Evolutionary conservation across 768 basidiomycete genomes (phyloP).

Genomic region (Agaricus subrufescens): DNA sequence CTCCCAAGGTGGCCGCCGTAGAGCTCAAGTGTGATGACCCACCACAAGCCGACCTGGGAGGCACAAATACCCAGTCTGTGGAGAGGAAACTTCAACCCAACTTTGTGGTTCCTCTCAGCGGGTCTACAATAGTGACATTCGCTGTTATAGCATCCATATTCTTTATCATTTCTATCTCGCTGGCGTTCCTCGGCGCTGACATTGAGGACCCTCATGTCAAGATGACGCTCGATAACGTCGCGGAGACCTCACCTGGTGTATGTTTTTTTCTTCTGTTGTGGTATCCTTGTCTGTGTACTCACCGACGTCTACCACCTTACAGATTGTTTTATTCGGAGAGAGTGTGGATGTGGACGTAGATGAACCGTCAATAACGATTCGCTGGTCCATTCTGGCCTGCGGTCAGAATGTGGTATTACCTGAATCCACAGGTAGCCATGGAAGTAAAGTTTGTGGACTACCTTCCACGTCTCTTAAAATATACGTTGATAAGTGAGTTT

Average conservation of each 20-base stretch:
- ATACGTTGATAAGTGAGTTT: slow-evolving; percentile 45
- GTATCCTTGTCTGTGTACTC: neutral
- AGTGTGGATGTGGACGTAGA: slow-evolving; percentile 56
- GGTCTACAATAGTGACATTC: slow-evolving; percentile 27
- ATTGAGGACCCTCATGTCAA: slow-evolving; percentile 38
- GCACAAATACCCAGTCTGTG: slow-evolving; percentile 16
- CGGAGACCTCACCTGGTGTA: slow-evolving; percentile 42
- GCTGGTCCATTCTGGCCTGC: slow-evolving; percentile 54
- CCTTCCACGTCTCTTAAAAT: slow-evolving; percentile 36
- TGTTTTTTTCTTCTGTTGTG: slow-evolving; percentile 9
- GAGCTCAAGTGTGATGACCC: slow-evolving; percentile 10
- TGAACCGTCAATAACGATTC: slow-evolving; percentile 50
- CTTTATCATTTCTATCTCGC: slow-evolving; percentile 44
- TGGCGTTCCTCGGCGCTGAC: slow-evolving; percentile 42
- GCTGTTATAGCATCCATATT: slow-evolving; percentile 40
- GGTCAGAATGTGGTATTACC: slow-evolving; percentile 39
- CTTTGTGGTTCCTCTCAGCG: slow-evolving; percentile 22
- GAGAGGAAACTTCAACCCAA: slow-evolving; percentile 11
- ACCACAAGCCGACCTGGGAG: slow-evolving; percentile 18
- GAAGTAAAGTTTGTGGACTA: slow-evolving; percentile 40
- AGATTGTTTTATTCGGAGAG: slow-evolving; percentile 55
- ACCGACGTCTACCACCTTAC: neutral
- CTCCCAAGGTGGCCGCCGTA: slow-evolving; percentile 18
- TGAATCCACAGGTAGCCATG: slow-evolving; percentile 43
- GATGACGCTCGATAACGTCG: slow-evolving; percentile 33